These are phyloP conservation scores for Ogataea philodendri DNA, from an alignment of 805 yeast species.

Conservation along the genomic window DNA sequence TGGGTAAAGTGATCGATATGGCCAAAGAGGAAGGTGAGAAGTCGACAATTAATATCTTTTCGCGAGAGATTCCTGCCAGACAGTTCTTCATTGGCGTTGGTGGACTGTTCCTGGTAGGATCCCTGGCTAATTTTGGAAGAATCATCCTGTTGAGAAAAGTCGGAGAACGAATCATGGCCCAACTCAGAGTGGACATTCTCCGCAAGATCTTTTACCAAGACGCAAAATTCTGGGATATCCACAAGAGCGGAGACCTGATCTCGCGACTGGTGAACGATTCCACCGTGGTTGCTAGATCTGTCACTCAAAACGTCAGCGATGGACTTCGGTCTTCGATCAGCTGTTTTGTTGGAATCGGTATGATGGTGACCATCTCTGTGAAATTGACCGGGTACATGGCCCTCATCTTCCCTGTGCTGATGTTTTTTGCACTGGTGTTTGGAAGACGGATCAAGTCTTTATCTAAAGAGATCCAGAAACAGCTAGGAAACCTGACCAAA, in stretches of 20 bases:
- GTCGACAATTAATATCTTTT: slow-evolving; percentile 24
- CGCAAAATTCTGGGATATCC: slow-evolving; percentile 83
- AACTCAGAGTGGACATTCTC: slow-evolving; percentile 74
- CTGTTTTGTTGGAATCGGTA: slow-evolving; percentile 81
- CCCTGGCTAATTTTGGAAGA: slow-evolving; percentile 77
- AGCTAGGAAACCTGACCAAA: slow-evolving; percentile 81
- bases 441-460: slow-evolving; percentile 75
- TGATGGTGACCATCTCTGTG: slow-evolving; percentile 88
- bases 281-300: slow-evolving; percentile 78
- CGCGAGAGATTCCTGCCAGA: slow-evolving; percentile 57
- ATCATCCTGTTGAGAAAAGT: slow-evolving; percentile 70
- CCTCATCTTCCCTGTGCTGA: slow-evolving; percentile 77
- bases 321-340: slow-evolving; percentile 83
- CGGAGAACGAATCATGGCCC: slow-evolving; percentile 86
- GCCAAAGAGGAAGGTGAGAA: slow-evolving; percentile 37
- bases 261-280: slow-evolving; percentile 88
- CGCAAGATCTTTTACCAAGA: slow-evolving; percentile 80
- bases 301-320: slow-evolving; percentile 86
- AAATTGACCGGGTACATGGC: slow-evolving; percentile 81
- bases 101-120: slow-evolving; percentile 67
- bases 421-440: slow-evolving; percentile 74
- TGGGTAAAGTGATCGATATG: slow-evolving; percentile 83
- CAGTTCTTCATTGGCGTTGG: slow-evolving; percentile 64
- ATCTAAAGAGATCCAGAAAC: slow-evolving; percentile 75
- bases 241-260: slow-evolving; percentile 88